A percentile compares a stretch with the other conserved stretches of the same genome.
These are phyloP conservation scores for Nitzschia palea DNA, from an alignment of 108 stramenopile genomes.

Conservation along the genomic window DNA sequence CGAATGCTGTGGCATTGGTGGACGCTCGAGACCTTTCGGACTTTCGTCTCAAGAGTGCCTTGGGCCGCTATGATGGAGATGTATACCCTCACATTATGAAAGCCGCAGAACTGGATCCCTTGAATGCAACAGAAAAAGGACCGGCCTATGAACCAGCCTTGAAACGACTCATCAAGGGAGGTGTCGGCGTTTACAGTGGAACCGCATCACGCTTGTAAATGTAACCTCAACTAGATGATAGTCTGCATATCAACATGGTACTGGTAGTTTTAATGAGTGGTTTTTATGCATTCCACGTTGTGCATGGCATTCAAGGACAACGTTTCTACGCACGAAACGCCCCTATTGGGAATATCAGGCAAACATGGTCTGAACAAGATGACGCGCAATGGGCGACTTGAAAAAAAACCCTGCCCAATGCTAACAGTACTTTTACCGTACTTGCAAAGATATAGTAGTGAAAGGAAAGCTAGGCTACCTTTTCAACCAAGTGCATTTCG, in stretches of 20 bases:
- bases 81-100: conserved; percentile 90
- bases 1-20: conserved; percentile 85
- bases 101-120: conserved; percentile 75
- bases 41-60: conserved; percentile 82
- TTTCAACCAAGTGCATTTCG: conserved; percentile 40
- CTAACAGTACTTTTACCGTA: too few relatives aligned
- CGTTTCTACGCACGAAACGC: too few relatives aligned
- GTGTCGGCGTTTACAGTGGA: conserved; percentile 68
- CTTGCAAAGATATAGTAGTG: too few relatives aligned
- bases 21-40: conserved; percentile 91
- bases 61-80: conserved; percentile 89
- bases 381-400: too few relatives aligned
- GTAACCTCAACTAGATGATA: too few relatives aligned
- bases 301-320: too few relatives aligned
- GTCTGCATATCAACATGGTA: too few relatives aligned
- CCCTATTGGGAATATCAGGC: too few relatives aligned
- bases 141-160: conserved; percentile 74
- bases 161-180: conserved; percentile 71
- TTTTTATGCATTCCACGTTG: too few relatives aligned
- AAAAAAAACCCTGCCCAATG: too few relatives aligned
- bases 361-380: too few relatives aligned
- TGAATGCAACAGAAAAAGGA: conserved; percentile 64
- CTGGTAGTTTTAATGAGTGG: too few relatives aligned
- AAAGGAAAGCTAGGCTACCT: background rate
- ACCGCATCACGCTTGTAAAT: conserved; percentile 47